phyloP scores from a whole-genome alignment of 176 grass and related monocot genomes.

The Triticum timopheevii region DNA sequence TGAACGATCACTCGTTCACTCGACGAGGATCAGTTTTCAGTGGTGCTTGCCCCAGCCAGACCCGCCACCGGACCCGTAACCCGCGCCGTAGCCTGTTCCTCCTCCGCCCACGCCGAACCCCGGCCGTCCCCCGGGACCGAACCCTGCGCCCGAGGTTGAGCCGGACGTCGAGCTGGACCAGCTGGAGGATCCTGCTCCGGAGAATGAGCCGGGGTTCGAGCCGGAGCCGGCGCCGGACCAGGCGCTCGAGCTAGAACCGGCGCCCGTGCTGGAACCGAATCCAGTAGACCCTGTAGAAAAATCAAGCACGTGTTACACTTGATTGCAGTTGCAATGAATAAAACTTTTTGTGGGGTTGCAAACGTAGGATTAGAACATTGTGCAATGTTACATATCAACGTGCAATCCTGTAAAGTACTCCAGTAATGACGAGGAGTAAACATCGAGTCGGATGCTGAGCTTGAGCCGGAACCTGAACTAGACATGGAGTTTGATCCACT shows the following conservation, averaged over 20 bases:
- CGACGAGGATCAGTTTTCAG: background rate
- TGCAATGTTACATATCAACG: background rate
- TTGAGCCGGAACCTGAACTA: background rate
- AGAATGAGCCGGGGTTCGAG: background rate
- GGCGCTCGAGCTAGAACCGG: conserved; percentile 26
- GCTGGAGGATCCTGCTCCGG: conserved; percentile 30
- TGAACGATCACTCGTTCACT: background rate
- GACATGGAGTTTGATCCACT: conserved; percentile 6
- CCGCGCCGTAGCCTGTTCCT: background rate
- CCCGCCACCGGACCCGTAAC: conserved; percentile 13
- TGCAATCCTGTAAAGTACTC: background rate
- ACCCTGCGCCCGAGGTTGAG: conserved; percentile 29
- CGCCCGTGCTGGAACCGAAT: background rate
- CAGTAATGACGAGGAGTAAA: background rate
- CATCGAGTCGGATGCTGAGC: too few species aligned
- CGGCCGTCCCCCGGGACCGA: background rate
- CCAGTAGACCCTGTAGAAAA: background rate
- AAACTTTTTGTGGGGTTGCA: too few species aligned
- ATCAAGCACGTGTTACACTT: too few species aligned
- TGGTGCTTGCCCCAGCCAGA: conserved; percentile 31
- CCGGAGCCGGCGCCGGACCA: conserved; percentile 20
- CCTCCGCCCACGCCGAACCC: background rate
- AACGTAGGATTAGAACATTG: too few species aligned
- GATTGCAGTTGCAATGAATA: too few species aligned
- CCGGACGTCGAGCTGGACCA: conserved; percentile 47